phyloP scores from a whole-genome alignment of 129 eudicot species.

The Tagetes patula region DNA sequence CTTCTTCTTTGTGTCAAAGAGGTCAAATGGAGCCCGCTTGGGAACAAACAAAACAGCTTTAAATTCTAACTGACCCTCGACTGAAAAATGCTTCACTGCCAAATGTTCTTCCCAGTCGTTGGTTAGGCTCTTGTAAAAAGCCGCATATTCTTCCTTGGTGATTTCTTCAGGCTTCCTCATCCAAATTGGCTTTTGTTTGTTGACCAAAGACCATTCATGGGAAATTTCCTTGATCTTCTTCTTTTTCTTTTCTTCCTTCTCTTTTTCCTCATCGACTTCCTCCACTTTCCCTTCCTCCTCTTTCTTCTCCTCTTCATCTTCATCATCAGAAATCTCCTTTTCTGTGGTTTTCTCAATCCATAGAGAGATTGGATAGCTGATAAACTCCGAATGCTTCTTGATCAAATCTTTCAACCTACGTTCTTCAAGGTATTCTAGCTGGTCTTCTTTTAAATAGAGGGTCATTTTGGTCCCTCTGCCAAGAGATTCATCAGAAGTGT shows the following conservation, averaged over 20 bases:
- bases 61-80: constrained; percentile 52
- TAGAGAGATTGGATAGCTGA: constrained; percentile 27
- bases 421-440: constrained; percentile 55
- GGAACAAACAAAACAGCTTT: constrained; percentile 52
- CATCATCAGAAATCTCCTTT: constrained; percentile 52
- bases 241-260: constrained; percentile 47
- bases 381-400: constrained; percentile 58
- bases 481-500: constrained; percentile 42
- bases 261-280: constrained; percentile 50
- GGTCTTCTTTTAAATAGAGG: constrained; percentile 46
- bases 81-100: constrained; percentile 50
- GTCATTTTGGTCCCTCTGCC: constrained; percentile 52
- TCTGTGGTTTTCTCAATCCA: constrained; percentile 49
- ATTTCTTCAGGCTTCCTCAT: constrained; percentile 56
- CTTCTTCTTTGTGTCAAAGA: constrained; percentile 52
- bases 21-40: constrained; percentile 51
- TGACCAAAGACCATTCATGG: constrained; percentile 46
- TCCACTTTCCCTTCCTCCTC: constrained; percentile 48
- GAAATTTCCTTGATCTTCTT: constrained; percentile 53
- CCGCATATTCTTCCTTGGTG: constrained; percentile 53
- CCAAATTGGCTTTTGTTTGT: constrained; percentile 57
- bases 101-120: constrained; percentile 55
- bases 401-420: constrained; percentile 54
- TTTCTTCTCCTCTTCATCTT: constrained; percentile 52
- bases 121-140: constrained; percentile 54